Percentiles rank a stretch among this genome's conserved stretches.
Conservation (phyloP, 192 early-diverging fungal species). For the Spinellus fusiger region DNA sequence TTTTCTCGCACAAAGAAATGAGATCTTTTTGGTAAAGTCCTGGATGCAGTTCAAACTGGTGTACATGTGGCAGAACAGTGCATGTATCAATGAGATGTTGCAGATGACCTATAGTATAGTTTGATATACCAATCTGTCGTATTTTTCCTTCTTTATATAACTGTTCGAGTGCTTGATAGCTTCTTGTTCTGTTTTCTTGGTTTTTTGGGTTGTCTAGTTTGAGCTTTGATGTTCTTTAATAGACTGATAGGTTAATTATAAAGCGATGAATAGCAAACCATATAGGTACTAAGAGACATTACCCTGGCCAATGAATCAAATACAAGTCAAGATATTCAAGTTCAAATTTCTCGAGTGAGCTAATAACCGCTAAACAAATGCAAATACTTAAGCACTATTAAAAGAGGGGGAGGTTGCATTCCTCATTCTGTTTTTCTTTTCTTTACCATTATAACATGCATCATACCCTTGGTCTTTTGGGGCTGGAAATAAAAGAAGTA, state of each 20-base stretch:
- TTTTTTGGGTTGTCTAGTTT: conserved; percentile 38
- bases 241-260: background rate
- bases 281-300: conserved; percentile 5
- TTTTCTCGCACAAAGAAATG: conserved; percentile 44
- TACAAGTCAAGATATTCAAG: conserved; percentile 70
- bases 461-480: conserved; percentile 67
- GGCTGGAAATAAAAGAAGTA: conserved; percentile 24
- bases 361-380: conserved; percentile 38
- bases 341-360: conserved; percentile 50
- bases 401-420: background rate
- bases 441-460: conserved; percentile 42
- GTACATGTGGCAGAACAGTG: conserved; percentile 55
- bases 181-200: conserved; percentile 42
- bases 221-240: conserved; percentile 11
- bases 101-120: conserved; percentile 59
- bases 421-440: background rate
- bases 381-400: background rate
- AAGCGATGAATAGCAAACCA: background rate
- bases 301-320: conserved; percentile 77
- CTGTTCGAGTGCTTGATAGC: conserved; percentile 58
- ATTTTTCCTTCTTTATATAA: conserved; percentile 53
- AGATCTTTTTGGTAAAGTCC: conserved; percentile 51
- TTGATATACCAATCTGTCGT: conserved; percentile 66
- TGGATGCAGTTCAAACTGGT: conserved; percentile 70
- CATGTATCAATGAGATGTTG: conserved; percentile 50